Evolutionary conservation across 306 rosid genomes (phyloP), one percentile per base, ranked within the genome.

Genomic region (Corylus americana): DNA sequence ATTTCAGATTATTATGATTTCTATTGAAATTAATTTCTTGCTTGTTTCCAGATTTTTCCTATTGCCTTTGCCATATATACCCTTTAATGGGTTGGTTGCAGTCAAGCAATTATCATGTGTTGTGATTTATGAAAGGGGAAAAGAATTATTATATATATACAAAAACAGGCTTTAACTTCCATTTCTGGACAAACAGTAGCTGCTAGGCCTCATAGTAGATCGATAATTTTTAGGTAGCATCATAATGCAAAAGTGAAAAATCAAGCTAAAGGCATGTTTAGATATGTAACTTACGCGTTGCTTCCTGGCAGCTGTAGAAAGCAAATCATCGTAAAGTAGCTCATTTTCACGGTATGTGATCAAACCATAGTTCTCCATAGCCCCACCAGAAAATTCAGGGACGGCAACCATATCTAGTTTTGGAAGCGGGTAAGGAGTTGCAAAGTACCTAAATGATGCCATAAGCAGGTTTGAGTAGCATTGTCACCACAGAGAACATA

Each of bases 361-460:
- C 80, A 88, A 85, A 78, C 93, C 93, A 74, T 89, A 88, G 71
- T 91, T 91, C 83, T 91, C 92, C 93, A 91, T 89, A 20, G 93
- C 93, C 44, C 90, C 93, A 47, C 9, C 90, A 69, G 85, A 5
- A 88, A 91, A 89, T 51, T 89, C 89, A 75, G 94, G 89, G 55
- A 88, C 83, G 0, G 84, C 92, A 63, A 88, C 92, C 80, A 91
- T 83, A 83, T 90, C 97, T 27, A 92, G 83, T 78, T 88, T 90
- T 35, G 88, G 90, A 31, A 89, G 91, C 0, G 90, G 77, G 79
- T 77, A 88, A 17, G 88, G 83, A 74, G 76, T 77, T 47, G 85
- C 84, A 79, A 92, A 89, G 86, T 91, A 91, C 85, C 93, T 89
- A 62, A 49, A 31, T 58, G 70, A 64, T 55, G 31, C 39, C 61